phyloP scores from a whole-genome alignment of 331 rosid species.

The Phaseolus coccineus region DNA sequence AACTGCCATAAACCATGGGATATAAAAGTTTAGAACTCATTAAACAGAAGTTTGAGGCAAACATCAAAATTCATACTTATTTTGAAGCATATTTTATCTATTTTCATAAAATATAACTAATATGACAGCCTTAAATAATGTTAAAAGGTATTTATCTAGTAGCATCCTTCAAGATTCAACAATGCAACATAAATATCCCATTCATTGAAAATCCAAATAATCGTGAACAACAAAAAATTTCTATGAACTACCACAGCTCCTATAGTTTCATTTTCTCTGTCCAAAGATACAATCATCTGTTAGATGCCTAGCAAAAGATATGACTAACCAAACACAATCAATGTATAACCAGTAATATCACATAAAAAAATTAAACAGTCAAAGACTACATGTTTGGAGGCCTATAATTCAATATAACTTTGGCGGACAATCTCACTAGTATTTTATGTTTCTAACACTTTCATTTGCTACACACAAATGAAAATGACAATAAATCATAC shows the following conservation, averaged over 20 bases:
- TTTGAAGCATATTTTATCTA: neutral
- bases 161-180: slow-evolving; percentile 25
- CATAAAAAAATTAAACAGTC: neutral
- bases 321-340: slow-evolving; percentile 1
- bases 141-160: slow-evolving; percentile 24
- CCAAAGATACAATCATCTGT: neutral
- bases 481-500: slow-evolving; percentile 52
- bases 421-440: neutral
- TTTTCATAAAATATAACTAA: neutral
- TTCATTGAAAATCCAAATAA: slow-evolving; percentile 10
- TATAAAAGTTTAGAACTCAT: slow-evolving; percentile 13
- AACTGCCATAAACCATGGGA: slow-evolving; percentile 63
- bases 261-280: slow-evolving; percentile 9
- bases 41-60: slow-evolving; percentile 20
- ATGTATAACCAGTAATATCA: neutral
- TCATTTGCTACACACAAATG: neutral
- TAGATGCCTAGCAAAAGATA: slow-evolving; percentile 20
- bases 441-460: slow-evolving; percentile 14
- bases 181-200: neutral
- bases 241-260: neutral
- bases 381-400: neutral
- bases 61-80: neutral
- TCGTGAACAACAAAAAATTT: neutral
- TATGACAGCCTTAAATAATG: slow-evolving; percentile 9
- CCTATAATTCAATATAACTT: neutral